Evolutionary conservation across 2,329 filamentous ascomycete genomes (phyloP).

Genomic region (Fusarium sororula): DNA sequence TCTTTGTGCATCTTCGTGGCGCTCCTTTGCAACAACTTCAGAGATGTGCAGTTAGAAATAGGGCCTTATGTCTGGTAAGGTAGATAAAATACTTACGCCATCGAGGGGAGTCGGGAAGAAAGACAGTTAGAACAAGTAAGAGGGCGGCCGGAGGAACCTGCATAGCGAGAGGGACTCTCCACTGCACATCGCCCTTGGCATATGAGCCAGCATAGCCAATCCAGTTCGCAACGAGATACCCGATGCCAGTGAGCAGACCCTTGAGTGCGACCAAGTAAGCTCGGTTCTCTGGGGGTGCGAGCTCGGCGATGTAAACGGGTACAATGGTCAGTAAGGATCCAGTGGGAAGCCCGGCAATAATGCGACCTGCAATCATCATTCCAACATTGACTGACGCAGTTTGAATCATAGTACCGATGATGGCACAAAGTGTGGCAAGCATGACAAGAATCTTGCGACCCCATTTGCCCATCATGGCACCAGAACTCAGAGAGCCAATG

Average conservation of each 20-base stretch:
- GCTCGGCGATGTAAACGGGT: not conserved
- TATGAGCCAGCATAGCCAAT: not conserved
- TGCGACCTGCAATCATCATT: not conserved
- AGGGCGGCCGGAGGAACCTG: not conserved
- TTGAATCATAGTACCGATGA: not conserved
- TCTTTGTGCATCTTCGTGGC: not conserved
- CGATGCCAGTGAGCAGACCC: not conserved
- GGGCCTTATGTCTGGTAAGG: not conserved
- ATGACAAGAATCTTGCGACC: not conserved
- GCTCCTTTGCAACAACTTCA: not conserved
- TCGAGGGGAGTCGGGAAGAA: not conserved
- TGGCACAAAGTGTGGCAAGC: not conserved
- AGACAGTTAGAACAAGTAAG: not conserved
- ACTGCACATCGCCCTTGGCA: not conserved
- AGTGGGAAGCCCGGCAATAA: not conserved
- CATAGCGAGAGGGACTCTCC: not conserved
- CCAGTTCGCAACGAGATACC: not conserved
- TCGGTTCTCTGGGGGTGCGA: not conserved
- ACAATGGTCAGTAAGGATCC: not conserved
- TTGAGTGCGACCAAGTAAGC: not conserved
- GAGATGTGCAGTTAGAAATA: not conserved
- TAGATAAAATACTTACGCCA: not conserved
- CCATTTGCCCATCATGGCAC: not conserved
- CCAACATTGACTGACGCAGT: not conserved
- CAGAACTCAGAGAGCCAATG: not conserved